Conservation (phyloP, 2,329 filamentous ascomycete species). For the Cadophora malorum region DNA sequence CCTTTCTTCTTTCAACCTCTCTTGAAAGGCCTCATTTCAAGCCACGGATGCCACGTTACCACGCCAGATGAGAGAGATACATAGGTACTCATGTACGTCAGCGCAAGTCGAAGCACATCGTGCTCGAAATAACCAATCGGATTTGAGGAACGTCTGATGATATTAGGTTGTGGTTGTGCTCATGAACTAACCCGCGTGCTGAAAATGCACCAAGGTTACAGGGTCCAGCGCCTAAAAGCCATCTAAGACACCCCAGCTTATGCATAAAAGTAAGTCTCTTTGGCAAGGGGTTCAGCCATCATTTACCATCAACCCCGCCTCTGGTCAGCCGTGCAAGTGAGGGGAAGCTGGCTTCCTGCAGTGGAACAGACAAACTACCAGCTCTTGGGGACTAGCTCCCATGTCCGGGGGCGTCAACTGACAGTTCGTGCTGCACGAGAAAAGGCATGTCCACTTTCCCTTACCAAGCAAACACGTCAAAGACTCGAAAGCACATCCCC, state of each 20-base stretch:
- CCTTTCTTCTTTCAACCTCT: neutral
- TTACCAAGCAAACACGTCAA: neutral
- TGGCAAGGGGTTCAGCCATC: constrained; percentile 8
- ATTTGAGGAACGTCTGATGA: constrained; percentile 4
- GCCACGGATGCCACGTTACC: constrained; percentile 25
- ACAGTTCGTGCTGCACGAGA: constrained; percentile 13
- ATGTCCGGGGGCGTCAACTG: constrained; percentile 15
- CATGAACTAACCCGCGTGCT: neutral
- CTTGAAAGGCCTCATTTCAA: neutral
- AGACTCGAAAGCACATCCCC: constrained; percentile 3
- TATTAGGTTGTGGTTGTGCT: neutral
- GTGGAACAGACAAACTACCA: constrained; percentile 12
- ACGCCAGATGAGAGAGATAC: neutral
- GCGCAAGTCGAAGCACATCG: neutral
- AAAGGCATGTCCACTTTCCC: neutral
- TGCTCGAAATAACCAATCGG: neutral
- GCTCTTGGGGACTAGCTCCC: constrained; percentile 4
- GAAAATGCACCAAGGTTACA: neutral
- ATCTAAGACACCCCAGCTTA: neutral
- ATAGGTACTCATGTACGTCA: neutral
- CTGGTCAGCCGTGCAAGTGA: constrained; percentile 17
- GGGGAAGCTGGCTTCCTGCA: constrained; percentile 22
- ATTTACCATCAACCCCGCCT: neutral
- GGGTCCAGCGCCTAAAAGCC: neutral
- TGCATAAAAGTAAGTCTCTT: constrained; percentile 11